A percentile compares a stretch with the other conserved stretches of the same genome.
phyloP scores from a whole-genome alignment of 768 basidiomycete genomes.

The Macrolepiota albuminosa region DNA sequence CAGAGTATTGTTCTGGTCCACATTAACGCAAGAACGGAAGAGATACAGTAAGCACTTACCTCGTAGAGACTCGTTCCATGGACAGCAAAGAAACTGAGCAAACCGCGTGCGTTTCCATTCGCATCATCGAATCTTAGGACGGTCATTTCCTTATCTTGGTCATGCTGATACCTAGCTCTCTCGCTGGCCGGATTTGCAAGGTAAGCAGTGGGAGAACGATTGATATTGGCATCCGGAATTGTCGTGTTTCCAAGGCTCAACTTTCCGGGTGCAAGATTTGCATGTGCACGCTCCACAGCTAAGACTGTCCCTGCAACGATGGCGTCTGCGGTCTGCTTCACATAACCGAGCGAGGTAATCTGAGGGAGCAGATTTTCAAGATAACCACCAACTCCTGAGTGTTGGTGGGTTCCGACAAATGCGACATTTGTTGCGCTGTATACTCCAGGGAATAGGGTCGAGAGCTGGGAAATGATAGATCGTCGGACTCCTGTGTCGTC shows the following conservation, averaged over 20 bases:
- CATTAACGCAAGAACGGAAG: conserved; percentile 1
- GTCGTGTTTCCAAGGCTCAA: conserved; percentile 68
- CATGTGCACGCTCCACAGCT: conserved; percentile 67
- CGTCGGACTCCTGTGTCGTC: conserved; percentile 75
- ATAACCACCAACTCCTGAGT: conserved; percentile 77
- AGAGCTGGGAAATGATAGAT: conserved; percentile 55
- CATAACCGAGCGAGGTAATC: conserved; percentile 68
- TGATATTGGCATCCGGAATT: conserved; percentile 62
- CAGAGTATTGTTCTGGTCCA: conserved; percentile 69
- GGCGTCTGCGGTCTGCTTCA: conserved; percentile 65
- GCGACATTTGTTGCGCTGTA: conserved; percentile 73
- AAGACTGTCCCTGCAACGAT: conserved; percentile 66
- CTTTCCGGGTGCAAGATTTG: conserved; percentile 51
- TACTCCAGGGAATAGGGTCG: conserved; percentile 51
- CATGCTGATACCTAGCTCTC: conserved; percentile 57
- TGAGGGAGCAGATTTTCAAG: conserved; percentile 76
- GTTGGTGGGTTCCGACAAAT: conserved; percentile 71
- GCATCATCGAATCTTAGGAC: conserved; percentile 61
- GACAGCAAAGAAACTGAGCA: conserved; percentile 73
- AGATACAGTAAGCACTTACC: conserved; percentile 29
- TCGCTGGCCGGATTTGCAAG: conserved; percentile 70
- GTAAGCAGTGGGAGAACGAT: conserved; percentile 74
- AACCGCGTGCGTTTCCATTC: conserved; percentile 54
- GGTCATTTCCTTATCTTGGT: conserved; percentile 74
- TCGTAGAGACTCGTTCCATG: conserved; percentile 80